Evolutionary conservation across 306 rosid genomes (phyloP).

Genomic region (Rosa persica): DNA sequence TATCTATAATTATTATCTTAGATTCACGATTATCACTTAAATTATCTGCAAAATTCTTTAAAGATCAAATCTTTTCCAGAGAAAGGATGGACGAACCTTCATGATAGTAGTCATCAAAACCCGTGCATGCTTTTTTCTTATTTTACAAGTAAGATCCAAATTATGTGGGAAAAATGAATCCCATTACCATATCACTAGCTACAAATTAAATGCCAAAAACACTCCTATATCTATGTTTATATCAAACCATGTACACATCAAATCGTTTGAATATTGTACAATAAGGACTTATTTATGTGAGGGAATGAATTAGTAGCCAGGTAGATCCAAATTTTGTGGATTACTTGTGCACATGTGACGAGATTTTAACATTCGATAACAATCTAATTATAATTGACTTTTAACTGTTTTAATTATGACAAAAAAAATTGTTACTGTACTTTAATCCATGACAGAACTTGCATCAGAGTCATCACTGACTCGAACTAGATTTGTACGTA

Average conservation of each 20-base stretch:
- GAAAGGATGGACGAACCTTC: background rate
- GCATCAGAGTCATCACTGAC: no score
- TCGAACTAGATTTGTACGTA: background rate
- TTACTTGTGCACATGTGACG: background rate
- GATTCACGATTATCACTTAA: background rate
- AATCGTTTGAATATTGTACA: background rate
- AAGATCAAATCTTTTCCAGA: background rate
- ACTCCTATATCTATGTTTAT: conserved; percentile 10
- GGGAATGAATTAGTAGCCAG: background rate
- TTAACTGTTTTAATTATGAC: background rate
- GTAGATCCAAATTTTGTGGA: background rate
- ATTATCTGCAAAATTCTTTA: background rate
- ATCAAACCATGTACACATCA: background rate
- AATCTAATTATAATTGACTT: background rate
- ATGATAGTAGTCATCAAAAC: background rate
- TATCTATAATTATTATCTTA: background rate
- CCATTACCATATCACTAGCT: background rate
- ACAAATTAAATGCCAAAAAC: conserved; percentile 4
- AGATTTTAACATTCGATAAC: background rate
- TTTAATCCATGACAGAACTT: background rate
- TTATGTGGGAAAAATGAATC: conserved; percentile 4
- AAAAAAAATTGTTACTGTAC: no score
- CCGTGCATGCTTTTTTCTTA: background rate
- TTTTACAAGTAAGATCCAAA: conserved; percentile 14
- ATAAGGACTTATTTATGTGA: background rate